phyloP scores from a whole-genome alignment of 139 green algal genomes.

The Volvox reticuliferus region DNA sequence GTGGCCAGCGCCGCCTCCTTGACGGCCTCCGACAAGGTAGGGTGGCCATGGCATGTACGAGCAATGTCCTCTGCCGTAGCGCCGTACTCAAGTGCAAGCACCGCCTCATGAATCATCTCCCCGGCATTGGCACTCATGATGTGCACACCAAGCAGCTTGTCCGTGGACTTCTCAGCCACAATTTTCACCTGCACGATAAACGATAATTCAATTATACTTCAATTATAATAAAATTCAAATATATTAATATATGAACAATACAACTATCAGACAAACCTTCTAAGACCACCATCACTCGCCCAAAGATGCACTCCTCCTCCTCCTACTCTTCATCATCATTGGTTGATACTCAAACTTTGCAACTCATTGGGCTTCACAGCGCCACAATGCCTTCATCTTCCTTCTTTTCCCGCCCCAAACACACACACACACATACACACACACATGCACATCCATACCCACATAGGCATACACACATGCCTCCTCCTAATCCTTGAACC shows the following conservation, averaged over 20 bases:
- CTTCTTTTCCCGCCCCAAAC: not conserved
- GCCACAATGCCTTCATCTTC: not conserved
- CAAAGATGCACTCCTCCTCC: too few relatives aligned
- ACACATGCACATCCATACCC: not conserved
- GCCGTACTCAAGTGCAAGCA: conserved; percentile 94
- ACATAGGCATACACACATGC: not conserved
- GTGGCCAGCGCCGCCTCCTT: conserved; percentile 97
- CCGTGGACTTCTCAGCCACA: conserved; percentile 87
- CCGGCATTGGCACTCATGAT: conserved; percentile 97
- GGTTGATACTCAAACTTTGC: too few relatives aligned
- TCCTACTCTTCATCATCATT: too few relatives aligned
- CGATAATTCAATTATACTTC: too few relatives aligned
- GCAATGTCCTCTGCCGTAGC: conserved; percentile 90
- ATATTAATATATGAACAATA: too few relatives aligned
- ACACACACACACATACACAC: not conserved
- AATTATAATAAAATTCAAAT: too few relatives aligned
- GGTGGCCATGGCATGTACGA: conserved; percentile 97
- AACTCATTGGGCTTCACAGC: too few relatives aligned
- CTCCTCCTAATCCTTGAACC: not conserved
- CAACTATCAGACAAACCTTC: too few relatives aligned
- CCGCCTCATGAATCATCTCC: conserved; percentile 91
- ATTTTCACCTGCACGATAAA: conserved; percentile 89
- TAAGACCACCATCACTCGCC: too few relatives aligned
- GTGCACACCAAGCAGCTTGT: conserved; percentile 97
- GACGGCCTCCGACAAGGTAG: conserved; percentile 95